A percentile compares a stretch with the other conserved stretches of the same genome.
phyloP scores from a whole-genome alignment of 345 rosid species.

The Mallotus nudiflorus region DNA sequence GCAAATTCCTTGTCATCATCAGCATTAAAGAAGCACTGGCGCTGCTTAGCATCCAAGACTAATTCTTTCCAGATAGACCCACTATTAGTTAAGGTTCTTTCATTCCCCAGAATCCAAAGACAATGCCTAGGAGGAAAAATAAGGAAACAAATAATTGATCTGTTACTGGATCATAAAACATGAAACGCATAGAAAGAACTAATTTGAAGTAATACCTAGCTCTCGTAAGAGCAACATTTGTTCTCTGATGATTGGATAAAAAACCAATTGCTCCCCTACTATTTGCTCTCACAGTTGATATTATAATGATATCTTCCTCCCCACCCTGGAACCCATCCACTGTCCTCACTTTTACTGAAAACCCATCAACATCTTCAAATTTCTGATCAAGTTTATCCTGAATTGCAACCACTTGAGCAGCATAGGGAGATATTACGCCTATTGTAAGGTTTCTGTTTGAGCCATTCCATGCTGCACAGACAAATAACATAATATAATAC shows the following conservation, averaged over 20 bases:
- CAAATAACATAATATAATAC: not conserved
- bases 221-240: conserved; percentile 27
- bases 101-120: conserved; percentile 58
- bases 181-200: not conserved
- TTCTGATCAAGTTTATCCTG: conserved; percentile 5
- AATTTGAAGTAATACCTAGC: conserved; percentile 17
- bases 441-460: not conserved
- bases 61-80: conserved; percentile 40
- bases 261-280: conserved; percentile 18
- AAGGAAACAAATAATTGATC: not conserved
- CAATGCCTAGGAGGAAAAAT: conserved; percentile 35
- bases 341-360: conserved; percentile 24
- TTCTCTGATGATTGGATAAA: conserved; percentile 15
- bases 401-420: conserved; percentile 19
- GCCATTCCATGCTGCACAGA: conserved; percentile 16
- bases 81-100: conserved; percentile 34
- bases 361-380: conserved; percentile 9
- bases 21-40: conserved; percentile 44
- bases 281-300: conserved; percentile 30
- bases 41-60: conserved; percentile 41
- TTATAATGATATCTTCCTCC: conserved; percentile 26
- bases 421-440: conserved; percentile 26
- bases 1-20: conserved; percentile 42
- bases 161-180: not conserved
- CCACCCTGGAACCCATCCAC: conserved; percentile 31